Evolutionary conservation across 176 grass and related monocot species (phyloP).

Genomic region (Chrysopogon serrulatus): DNA sequence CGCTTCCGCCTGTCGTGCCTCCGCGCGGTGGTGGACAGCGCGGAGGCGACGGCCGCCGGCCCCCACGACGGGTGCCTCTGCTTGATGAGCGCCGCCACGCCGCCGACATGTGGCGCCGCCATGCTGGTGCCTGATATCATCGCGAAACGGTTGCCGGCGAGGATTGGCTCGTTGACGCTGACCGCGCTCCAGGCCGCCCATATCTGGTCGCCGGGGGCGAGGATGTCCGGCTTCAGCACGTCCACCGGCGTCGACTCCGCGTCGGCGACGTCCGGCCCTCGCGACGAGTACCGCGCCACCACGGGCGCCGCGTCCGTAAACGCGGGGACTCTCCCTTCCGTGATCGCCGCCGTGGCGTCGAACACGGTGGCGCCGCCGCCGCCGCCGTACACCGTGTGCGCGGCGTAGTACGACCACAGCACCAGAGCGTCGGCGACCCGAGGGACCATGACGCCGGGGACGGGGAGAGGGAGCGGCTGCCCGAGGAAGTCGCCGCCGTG

Average conservation of each 20-base stretch:
- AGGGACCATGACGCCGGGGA: slow-evolving; percentile 59
- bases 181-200: slow-evolving; percentile 57
- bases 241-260: slow-evolving; percentile 25
- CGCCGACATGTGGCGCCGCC: slow-evolving; percentile 58
- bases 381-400: slow-evolving; percentile 34
- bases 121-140: slow-evolving; percentile 70
- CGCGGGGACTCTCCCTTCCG: slow-evolving; percentile 39
- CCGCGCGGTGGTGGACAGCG: slow-evolving; percentile 40
- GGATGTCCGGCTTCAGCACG: slow-evolving; percentile 60
- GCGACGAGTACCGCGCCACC: slow-evolving; percentile 46
- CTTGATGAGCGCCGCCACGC: slow-evolving; percentile 48
- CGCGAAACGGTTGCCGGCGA: slow-evolving; percentile 43
- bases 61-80: slow-evolving; percentile 41
- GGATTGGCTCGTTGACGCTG: slow-evolving; percentile 28
- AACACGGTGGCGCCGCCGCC: slow-evolving; percentile 15
- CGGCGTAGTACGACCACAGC: slow-evolving; percentile 58
- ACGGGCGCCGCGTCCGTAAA: slow-evolving; percentile 20
- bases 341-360: slow-evolving; percentile 31
- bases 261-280: slow-evolving; percentile 48
- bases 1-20: slow-evolving; percentile 19
- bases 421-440: slow-evolving; percentile 28
- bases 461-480: slow-evolving; percentile 39
- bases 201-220: slow-evolving; percentile 54
- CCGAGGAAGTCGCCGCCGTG: slow-evolving; percentile 61
- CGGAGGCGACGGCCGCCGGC: slow-evolving; percentile 42